Evolutionary conservation across 2,329 filamentous ascomycete species (phyloP).

Genomic region (Xylariaceae sp.): DNA sequence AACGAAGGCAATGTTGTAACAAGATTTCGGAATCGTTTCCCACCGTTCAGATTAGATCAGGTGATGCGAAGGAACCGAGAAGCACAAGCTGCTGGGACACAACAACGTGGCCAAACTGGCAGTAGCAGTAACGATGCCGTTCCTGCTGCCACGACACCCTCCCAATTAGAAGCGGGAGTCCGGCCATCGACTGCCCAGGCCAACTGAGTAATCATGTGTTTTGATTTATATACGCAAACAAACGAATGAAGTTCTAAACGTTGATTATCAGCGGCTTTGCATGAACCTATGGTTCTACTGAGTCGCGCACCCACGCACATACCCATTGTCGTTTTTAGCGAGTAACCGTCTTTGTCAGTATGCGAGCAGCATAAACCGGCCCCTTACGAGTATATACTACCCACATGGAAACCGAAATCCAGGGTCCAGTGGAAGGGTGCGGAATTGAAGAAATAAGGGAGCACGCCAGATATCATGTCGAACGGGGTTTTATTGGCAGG

Average conservation of each 20-base stretch:
- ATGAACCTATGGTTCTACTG: slow-evolving; percentile 6
- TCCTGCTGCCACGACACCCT: slow-evolving; percentile 47
- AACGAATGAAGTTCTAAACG: slow-evolving; percentile 31
- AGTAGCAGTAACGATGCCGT: slow-evolving; percentile 37
- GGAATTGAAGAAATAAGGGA: too few relatives aligned
- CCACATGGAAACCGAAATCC: not conserved
- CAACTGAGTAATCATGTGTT: slow-evolving; percentile 31
- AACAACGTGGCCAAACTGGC: slow-evolving; percentile 24
- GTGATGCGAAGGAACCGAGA: slow-evolving; percentile 38
- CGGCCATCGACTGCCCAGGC: slow-evolving; percentile 37
- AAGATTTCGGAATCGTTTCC: slow-evolving; percentile 38
- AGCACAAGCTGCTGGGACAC: slow-evolving; percentile 24
- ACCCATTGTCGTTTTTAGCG: slow-evolving; percentile 10
- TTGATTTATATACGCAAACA: slow-evolving; percentile 27
- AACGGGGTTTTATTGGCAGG: not conserved
- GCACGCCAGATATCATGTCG: too few relatives aligned
- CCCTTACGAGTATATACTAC: slow-evolving; percentile 16
- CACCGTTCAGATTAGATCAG: slow-evolving; percentile 36
- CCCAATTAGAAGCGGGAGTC: slow-evolving; percentile 55
- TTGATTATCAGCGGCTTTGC: slow-evolving; percentile 14
- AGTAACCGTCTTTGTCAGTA: not conserved
- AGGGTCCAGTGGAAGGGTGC: not conserved
- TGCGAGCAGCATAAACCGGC: not conserved
- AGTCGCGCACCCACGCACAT: slow-evolving; percentile 12
- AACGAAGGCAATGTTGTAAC: slow-evolving; percentile 31